Evolutionary conservation across 1,139 yeast genomes (phyloP).

Genomic region (Debaryomyces singareniensis): DNA sequence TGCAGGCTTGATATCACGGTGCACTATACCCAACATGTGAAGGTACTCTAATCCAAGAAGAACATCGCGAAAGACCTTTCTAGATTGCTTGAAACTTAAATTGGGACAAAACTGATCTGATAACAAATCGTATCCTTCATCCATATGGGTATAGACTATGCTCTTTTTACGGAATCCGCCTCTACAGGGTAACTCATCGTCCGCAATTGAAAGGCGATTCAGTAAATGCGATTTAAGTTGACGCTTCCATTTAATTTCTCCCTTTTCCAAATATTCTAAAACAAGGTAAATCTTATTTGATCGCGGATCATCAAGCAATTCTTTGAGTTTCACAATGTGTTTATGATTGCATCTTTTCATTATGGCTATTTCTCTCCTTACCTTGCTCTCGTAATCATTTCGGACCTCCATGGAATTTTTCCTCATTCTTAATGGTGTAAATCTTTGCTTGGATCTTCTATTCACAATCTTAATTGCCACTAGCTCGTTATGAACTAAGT

Average conservation of each 20-base stretch:
- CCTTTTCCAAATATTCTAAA: conserved; percentile 84
- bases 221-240: conserved; percentile 5
- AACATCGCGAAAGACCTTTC: conserved; percentile 77
- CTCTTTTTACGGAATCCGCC: conserved; percentile 11
- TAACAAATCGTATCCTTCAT: conserved; percentile 32
- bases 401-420: conserved; percentile 10
- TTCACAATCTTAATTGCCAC: conserved; percentile 95
- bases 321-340: conserved; percentile 79
- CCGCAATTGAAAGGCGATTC: neutral
- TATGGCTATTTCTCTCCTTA: conserved; percentile 88
- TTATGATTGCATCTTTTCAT: conserved; percentile 92
- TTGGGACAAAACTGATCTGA: conserved; percentile 48
- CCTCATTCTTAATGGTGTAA: conserved; percentile 41
- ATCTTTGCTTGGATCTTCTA: conserved; percentile 52
- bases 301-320: conserved; percentile 82
- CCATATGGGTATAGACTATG: conserved; percentile 9
- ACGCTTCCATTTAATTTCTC: conserved; percentile 85
- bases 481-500: conserved; percentile 57
- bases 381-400: conserved; percentile 55
- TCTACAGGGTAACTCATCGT: conserved; percentile 33
- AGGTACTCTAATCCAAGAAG: conserved; percentile 85
- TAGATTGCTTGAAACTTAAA: conserved; percentile 57
- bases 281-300: conserved; percentile 87
- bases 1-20: conserved; percentile 96
- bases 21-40: conserved; percentile 90